Evolutionary conservation across 169 alveolate species (phyloP).

Genomic region (Eimeria zaria): DNA sequence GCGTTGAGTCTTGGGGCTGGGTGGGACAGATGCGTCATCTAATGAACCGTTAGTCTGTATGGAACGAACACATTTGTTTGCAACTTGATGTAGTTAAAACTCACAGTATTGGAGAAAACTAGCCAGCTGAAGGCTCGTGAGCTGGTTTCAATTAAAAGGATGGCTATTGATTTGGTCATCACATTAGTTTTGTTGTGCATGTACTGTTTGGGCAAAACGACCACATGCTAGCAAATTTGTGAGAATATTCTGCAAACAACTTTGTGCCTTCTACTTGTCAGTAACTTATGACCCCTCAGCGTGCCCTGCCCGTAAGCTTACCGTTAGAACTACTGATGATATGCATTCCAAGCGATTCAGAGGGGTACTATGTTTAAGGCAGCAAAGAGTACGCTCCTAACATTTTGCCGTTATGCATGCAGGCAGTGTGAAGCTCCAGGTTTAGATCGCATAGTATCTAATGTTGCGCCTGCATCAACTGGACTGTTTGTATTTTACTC

Average conservation of each 20-base stretch:
- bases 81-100: neutral
- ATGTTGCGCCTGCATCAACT: neutral
- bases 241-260: neutral
- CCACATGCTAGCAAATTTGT: neutral
- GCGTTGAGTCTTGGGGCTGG: slow-evolving; percentile 37
- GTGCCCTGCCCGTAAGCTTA: too few relatives aligned
- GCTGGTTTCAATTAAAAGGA: neutral
- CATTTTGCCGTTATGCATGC: neutral
- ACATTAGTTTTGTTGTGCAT: neutral
- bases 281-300: neutral
- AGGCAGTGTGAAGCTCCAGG: neutral
- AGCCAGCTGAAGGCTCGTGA: neutral
- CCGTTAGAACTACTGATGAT: neutral
- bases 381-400: neutral
- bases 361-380: neutral
- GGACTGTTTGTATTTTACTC: neutral
- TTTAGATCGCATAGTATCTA: neutral
- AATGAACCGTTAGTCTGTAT: neutral
- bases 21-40: neutral
- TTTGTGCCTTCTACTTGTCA: neutral
- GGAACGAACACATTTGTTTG: neutral
- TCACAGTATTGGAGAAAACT: neutral
- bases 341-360: neutral
- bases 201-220: neutral
- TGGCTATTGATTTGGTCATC: neutral